Percentiles rank a stretch among this genome's conserved stretches.
phyloP scores from a whole-genome alignment of 768 basidiomycete species.

The Psilocybe cubensis region DNA sequence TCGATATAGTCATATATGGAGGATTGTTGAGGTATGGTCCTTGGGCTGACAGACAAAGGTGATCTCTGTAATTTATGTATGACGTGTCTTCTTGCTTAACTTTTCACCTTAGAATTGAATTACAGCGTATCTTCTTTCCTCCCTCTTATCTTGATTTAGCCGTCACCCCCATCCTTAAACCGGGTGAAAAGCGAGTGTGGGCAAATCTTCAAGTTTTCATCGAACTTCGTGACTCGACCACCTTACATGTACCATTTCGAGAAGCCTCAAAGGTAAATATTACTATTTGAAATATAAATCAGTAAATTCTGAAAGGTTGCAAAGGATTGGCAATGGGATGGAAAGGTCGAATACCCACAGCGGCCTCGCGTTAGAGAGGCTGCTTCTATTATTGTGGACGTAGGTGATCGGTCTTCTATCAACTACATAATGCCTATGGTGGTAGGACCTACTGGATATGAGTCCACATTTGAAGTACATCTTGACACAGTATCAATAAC shows the following conservation, averaged over 20 bases:
- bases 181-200: slow-evolving; percentile 85
- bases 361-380: slow-evolving; percentile 63
- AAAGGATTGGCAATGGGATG: slow-evolving; percentile 95
- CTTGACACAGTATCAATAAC: slow-evolving; percentile 77
- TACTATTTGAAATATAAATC: background rate
- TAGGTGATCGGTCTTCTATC: slow-evolving; percentile 84
- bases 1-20: slow-evolving; percentile 80
- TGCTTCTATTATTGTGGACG: slow-evolving; percentile 72
- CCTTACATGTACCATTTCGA: slow-evolving; percentile 85
- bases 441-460: slow-evolving; percentile 73
- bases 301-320: background rate
- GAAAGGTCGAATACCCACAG: slow-evolving; percentile 45
- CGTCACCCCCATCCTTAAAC: slow-evolving; percentile 58
- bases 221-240: slow-evolving; percentile 78
- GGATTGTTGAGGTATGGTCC: slow-evolving; percentile 88
- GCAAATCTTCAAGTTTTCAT: slow-evolving; percentile 80
- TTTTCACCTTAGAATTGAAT: slow-evolving; percentile 59
- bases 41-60: slow-evolving; percentile 96
- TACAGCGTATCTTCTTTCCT: slow-evolving; percentile 88
- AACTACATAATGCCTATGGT: slow-evolving; percentile 86
- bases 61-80: no score
- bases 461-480: slow-evolving; percentile 79
- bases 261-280: slow-evolving; percentile 80
- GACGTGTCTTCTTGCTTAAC: no score
- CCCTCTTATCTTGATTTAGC: slow-evolving; percentile 68